Evolutionary conservation across 768 basidiomycete genomes (phyloP), one percentile per base, ranked within the genome.

Genomic region (Piloderma croceum): DNA sequence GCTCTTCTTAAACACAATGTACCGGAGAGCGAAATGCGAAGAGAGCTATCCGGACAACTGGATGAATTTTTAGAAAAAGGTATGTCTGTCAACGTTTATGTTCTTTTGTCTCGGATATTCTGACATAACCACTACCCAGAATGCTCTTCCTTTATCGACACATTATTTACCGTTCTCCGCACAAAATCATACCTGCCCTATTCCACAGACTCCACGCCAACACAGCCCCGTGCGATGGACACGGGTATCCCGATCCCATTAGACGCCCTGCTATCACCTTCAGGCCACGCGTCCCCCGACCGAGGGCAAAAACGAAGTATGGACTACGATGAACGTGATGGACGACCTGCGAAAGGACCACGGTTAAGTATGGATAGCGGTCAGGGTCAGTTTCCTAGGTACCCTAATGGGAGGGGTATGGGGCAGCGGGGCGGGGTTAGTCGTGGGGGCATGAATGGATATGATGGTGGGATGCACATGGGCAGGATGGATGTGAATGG

Each of bases 1-100:
- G 94, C 94, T 12, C 70, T 98, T 39, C 68, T 98, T 43, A 90
- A 91, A 60, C 90, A 93, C 59, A 89, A 90, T 63, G 83, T 82
- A 1, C 73, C 85, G 4, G 86, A 92, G 57, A 60, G 64, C 18
- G 88, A 93, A 48, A 82, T 97, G 74, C 74, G 85, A 49, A 78
- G 79, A 50, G 87, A 90, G 56, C 67, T 96, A 41, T 58, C 69
- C 2, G 53, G 73, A 0, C 90, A 96, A 57, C 70, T 97, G 39
- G 84, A 84, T 39, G 93, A 96, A 61, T 98, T 98, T 60, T 73
- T 98, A 19, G 92, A 94, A 67, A 83, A 86, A 65, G 85, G 92
- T 88, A 44, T 44, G 72, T 56, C 15, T 22, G 34, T 6, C 31
- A 9, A 15, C 7, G 6, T 18, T 42, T 27, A 41, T 13, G 13